Conservation (phyloP, 495 filamentous ascomycete genomes). For the Lepidopterella palustris region DNA sequence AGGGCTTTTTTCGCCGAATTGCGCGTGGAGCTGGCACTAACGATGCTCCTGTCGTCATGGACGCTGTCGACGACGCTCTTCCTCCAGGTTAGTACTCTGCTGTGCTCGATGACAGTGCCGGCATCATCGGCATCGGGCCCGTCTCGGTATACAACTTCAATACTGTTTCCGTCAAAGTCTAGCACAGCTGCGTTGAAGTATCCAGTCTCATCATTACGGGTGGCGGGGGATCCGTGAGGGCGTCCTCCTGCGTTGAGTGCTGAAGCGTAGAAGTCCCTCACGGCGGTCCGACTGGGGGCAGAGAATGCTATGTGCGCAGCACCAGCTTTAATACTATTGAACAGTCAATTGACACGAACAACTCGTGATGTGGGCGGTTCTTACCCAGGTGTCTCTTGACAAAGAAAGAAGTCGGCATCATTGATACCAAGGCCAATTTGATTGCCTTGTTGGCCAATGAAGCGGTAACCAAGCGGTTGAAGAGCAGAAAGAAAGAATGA, state of each 20-base stretch:
- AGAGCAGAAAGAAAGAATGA: slow-evolving; percentile 75
- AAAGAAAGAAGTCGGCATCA: slow-evolving; percentile 54
- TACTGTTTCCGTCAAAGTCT: slow-evolving; percentile 56
- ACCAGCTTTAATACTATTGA: slow-evolving; percentile 41
- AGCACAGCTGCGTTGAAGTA: slow-evolving; percentile 57
- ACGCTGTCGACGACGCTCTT: slow-evolving; percentile 24
- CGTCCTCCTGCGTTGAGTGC: slow-evolving; percentile 54
- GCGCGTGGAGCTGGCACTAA: too few relatives aligned
- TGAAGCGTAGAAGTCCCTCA: slow-evolving; percentile 53
- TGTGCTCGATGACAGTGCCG: slow-evolving; percentile 24
- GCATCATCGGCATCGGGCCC: slow-evolving; percentile 24
- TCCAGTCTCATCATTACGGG: slow-evolving; percentile 45
- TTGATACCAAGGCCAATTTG: slow-evolving; percentile 53
- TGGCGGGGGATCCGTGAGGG: slow-evolving; percentile 50
- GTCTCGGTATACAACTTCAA: slow-evolving; percentile 52
- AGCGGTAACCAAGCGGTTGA: slow-evolving; percentile 69
- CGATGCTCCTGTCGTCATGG: slow-evolving; percentile 25
- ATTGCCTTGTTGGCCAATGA: slow-evolving; percentile 45
- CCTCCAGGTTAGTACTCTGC: slow-evolving; percentile 35
- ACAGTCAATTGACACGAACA: slow-evolving; percentile 2
- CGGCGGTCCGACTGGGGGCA: slow-evolving; percentile 47
- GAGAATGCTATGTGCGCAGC: slow-evolving; percentile 55
- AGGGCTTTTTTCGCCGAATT: slow-evolving; percentile 12
- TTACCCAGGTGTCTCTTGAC: slow-evolving; percentile 50
- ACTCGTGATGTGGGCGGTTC: slow-evolving; percentile 21